Base-by-base conservation (phyloP, 169 alveolate species). In the Amoebophrya sp. region DNA sequence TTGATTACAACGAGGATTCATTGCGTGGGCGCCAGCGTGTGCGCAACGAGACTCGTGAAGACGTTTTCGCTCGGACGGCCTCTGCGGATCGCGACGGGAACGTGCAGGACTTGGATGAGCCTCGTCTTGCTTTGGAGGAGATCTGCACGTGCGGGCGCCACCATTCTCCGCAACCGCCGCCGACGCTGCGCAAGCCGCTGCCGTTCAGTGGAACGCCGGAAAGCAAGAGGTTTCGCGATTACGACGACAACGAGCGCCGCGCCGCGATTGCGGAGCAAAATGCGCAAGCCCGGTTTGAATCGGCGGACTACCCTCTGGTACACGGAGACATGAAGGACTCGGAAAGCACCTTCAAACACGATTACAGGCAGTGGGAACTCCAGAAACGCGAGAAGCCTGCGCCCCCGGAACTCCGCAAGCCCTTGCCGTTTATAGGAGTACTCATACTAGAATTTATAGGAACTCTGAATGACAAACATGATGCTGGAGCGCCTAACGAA, bases 151-250 rank as follows among this genome's bases (percentile, higher is more conserved):
- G 83, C 33, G 83, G 83, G 36, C 12, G 3, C 83, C 83, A 65
- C 83, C 83, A 26, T 29, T 65, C 83, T 29, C 83, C 83, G 83
- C 83, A 36, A 6, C 36, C 36, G 10, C 83, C 83, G 26, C 83
- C 33, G 83, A 1, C 2, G 83, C 18, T 65, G 83, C 83, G 83
- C 38, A 65, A 65, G 83, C 83, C 83, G 83, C 83, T 65, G 83
- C 83, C 83, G 2, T 65, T 65, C 83, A 65, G n/a, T 36, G 65
- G 65, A 6, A 47, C 6, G 29, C 65, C 65, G 18, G 65, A 47
- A 18, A 47, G 65, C 65, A 18, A 6, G 18, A 47, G 18, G 29
- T 47, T 47, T 18, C 65, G 65, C 6, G 65, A 47, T 47, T 47
- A 12, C 65, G 65, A 47, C 18, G 29, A 6, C 29, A 18, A 47